phyloP scores from a whole-genome alignment of 2,329 filamentous ascomycete species.

The Cercospora nicotianae region DNA sequence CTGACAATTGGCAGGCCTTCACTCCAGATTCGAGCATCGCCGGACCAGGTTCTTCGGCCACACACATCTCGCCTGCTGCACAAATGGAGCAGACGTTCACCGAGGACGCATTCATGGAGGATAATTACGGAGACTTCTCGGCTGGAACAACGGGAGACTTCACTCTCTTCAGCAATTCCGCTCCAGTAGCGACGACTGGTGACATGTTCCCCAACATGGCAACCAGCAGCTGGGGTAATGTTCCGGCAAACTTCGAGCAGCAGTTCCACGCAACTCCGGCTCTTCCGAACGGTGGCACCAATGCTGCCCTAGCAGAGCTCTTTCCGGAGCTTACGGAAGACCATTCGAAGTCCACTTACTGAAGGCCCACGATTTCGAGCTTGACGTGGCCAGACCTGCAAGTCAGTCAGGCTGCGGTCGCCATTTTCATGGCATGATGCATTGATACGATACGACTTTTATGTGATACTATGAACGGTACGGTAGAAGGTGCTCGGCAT shows the following conservation, averaged over 20 bases:
- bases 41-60: slow-evolving; percentile 28
- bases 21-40: slow-evolving; percentile 31
- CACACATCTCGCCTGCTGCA: slow-evolving; percentile 67
- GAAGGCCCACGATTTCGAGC: neutral
- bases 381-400: neutral
- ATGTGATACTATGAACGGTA: slow-evolving; percentile 12
- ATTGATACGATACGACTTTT: slow-evolving; percentile 9
- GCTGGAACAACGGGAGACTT: slow-evolving; percentile 55
- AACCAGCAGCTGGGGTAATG: slow-evolving; percentile 40
- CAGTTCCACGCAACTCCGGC: slow-evolving; percentile 23
- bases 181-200: slow-evolving; percentile 22
- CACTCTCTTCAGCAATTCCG: slow-evolving; percentile 54
- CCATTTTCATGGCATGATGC: neutral
- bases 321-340: slow-evolving; percentile 27
- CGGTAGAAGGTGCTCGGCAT: slow-evolving; percentile 11
- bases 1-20: slow-evolving; percentile 39
- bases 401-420: neutral
- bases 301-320: slow-evolving; percentile 24
- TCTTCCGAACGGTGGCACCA: slow-evolving; percentile 24
- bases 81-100: slow-evolving; percentile 63
- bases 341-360: neutral
- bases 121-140: slow-evolving; percentile 49
- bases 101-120: slow-evolving; percentile 61
- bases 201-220: slow-evolving; percentile 36
- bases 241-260: slow-evolving; percentile 29